Base-by-base conservation (phyloP, 305 asterid genomes). In the Withania somnifera region DNA sequence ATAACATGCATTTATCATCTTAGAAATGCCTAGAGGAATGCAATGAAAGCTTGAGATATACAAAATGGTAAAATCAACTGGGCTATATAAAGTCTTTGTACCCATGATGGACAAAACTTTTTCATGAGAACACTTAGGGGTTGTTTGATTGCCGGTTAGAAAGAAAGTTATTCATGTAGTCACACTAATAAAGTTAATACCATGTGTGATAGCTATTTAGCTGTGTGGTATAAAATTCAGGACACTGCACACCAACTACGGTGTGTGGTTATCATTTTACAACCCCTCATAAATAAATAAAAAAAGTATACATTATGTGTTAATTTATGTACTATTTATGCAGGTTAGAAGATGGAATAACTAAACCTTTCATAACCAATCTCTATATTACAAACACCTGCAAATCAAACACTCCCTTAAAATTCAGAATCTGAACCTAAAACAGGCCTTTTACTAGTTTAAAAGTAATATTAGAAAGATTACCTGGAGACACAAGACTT, bases 401-500 rank as follows among this genome's bases (percentile, higher is more conserved):
- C 10, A 5, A 6, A 58, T 36, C n/a, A 24, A 24, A 26, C 3
- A 5, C 9, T 15, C 30, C 30, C 32, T 22, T 11, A 24, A 7
- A 56, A 32, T 30, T 26, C 32, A 38, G 78, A 36, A 26, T 2
- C 5, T 11, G 19, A 17, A 61, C 7, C 36, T 80, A 6, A 79
- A 60, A 34, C 30, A 22, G 47, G 54, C n/a, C 32, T 36, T 36
- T 67, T 69, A 6, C 17, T 36, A 14, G 30, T 10, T 34, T 69
- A 69, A 69, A 36, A 78, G 56, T 24, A 78, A 42, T 26, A 36
- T 9, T 22, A 75, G 28, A 54, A 66, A 24, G 79, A 87, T 73
- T 78, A 95, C 99, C 89, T 95, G 63, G 95, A 91, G 79, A 95
- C 88, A 60, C 91, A 87, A 69, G 90, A 81, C 89, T 91, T 93